A percentile compares a stretch with the other conserved stretches of the same genome.
These are phyloP conservation scores for Yamadazyma dushanensis DNA, from an alignment of 1,139 yeast genomes.

Conservation along the genomic window DNA sequence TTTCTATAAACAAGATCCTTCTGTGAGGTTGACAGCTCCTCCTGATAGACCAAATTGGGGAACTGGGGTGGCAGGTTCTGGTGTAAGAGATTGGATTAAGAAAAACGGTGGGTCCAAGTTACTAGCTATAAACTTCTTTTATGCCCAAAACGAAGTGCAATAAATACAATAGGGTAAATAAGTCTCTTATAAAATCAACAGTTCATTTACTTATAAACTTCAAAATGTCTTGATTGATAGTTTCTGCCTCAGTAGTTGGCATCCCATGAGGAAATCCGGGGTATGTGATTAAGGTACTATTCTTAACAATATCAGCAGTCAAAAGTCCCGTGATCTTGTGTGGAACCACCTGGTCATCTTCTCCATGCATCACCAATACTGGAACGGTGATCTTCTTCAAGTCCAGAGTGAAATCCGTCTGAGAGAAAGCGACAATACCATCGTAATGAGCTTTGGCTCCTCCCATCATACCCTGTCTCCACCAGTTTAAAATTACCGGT, in stretches of 20 bases:
- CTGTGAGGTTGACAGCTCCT: constrained; percentile 38
- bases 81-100: constrained; percentile 73
- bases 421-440: constrained; percentile 17
- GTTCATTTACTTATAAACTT: too few species aligned
- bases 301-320: constrained; percentile 7
- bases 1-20: constrained; percentile 63
- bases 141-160: constrained; percentile 62
- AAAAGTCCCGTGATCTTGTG: constrained; percentile 16
- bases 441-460: constrained; percentile 18
- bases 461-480: constrained; percentile 21
- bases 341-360: constrained; percentile 19
- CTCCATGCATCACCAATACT: constrained; percentile 19
- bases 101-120: constrained; percentile 61
- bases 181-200: too few species aligned
- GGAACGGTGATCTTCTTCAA: constrained; percentile 16
- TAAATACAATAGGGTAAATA: too few species aligned
- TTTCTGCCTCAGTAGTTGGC: neutral
- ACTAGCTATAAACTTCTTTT: constrained; percentile 77
- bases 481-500: constrained; percentile 17
- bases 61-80: constrained; percentile 70
- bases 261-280: neutral
- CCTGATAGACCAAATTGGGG: constrained; percentile 83
- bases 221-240: neutral
- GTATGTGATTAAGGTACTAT: neutral
- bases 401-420: constrained; percentile 17